These are phyloP conservation scores for Hibiscus mutabilis DNA, from an alignment of 345 rosid species.

Conservation along the genomic window DNA sequence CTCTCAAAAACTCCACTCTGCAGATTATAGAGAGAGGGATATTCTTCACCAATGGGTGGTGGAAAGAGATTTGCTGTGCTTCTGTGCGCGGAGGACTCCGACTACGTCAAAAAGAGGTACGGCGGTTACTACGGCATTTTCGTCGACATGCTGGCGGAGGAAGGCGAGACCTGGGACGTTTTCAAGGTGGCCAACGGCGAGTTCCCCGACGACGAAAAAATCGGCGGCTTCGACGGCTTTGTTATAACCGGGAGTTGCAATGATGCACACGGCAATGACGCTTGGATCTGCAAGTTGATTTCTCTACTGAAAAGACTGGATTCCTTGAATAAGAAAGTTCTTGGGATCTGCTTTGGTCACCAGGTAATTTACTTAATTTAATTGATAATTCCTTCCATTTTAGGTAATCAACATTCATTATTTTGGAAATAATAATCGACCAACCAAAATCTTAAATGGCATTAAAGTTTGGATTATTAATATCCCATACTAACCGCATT, in stretches of 20 bases:
- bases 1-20: not conserved
- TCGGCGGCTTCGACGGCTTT: constrained; percentile 45
- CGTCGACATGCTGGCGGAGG: constrained; percentile 43
- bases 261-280: constrained; percentile 55
- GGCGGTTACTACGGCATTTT: constrained; percentile 57
- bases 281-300: constrained; percentile 51
- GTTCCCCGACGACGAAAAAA: constrained; percentile 44
- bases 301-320: constrained; percentile 39
- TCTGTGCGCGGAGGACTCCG: constrained; percentile 65
- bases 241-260: constrained; percentile 64
- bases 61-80: constrained; percentile 49
- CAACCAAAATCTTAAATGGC: not conserved
- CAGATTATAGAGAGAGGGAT: not conserved
- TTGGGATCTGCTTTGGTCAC: constrained; percentile 74
- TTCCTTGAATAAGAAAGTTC: constrained; percentile 43
- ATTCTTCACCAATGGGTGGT: not conserved
- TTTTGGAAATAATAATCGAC: not conserved
- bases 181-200: constrained; percentile 38
- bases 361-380: constrained; percentile 35
- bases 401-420: not conserved
- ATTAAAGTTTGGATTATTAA: too few species aligned
- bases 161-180: constrained; percentile 58
- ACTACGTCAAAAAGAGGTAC: constrained; percentile 42
- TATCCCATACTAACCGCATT: too few species aligned
- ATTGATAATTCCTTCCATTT: not conserved